Percentiles rank a stretch among this genome's conserved stretches.
These are phyloP conservation scores for Scedosporium dehoogii DNA, from an alignment of 2,329 filamentous ascomycete species.

Conservation along the genomic window DNA sequence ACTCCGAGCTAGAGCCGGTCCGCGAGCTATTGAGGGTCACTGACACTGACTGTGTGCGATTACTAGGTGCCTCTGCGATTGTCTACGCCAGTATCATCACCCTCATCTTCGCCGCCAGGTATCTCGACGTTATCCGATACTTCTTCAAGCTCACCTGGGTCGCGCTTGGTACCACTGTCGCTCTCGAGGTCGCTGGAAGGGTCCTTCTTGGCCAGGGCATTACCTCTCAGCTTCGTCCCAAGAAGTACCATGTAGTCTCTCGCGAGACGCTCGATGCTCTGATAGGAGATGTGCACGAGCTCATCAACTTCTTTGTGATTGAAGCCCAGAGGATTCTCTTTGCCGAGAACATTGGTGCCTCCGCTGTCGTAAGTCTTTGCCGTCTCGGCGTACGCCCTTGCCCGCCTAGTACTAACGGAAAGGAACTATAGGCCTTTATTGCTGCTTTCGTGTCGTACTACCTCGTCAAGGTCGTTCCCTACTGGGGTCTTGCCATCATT, in stretches of 20 bases:
- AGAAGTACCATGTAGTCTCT: constrained; percentile 57
- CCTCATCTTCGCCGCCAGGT: constrained; percentile 53
- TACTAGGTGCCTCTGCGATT: constrained; percentile 51
- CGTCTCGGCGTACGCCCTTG: too few species aligned
- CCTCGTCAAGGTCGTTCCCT: constrained; percentile 58
- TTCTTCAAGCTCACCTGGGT: constrained; percentile 56
- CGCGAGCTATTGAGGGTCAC: neutral
- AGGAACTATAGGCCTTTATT: constrained; percentile 39
- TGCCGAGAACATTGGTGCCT: constrained; percentile 55
- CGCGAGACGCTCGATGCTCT: constrained; percentile 50
- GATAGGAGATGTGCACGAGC: constrained; percentile 56
- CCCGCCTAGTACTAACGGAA: neutral
- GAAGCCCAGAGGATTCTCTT: constrained; percentile 60
- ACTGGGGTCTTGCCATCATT: constrained; percentile 58
- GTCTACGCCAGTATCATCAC: constrained; percentile 49
- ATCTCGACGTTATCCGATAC: constrained; percentile 57
- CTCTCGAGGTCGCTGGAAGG: constrained; percentile 53
- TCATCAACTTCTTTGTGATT: constrained; percentile 63
- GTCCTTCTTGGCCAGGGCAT: constrained; percentile 50
- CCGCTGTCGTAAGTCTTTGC: constrained; percentile 41
- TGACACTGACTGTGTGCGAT: neutral
- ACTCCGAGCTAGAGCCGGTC: neutral
- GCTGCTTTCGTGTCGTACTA: constrained; percentile 56
- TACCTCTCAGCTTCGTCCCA: constrained; percentile 55
- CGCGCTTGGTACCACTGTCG: constrained; percentile 47